Base-by-base conservation (phyloP, 345 rosid species). In the Citrus glauca region DNA sequence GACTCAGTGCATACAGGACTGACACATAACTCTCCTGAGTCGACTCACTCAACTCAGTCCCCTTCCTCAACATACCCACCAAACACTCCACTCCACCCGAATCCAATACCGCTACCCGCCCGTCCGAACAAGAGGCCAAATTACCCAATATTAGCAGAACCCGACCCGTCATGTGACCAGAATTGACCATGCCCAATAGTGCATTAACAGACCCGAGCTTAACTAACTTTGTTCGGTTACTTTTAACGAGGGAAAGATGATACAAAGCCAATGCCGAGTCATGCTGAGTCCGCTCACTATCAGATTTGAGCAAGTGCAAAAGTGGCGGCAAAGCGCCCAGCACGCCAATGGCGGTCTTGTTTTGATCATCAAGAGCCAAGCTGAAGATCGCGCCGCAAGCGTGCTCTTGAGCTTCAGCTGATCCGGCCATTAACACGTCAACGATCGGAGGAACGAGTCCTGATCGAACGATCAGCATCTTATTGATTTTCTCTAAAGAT, bases 191-290 rank as follows among this genome's bases (percentile, higher is more conserved):
- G 1, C 71, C 84, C 55, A 96, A 16, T n/a, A 96, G 78, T 35
- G 83, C 78, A 35, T 82, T 85, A 17, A 92, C 92, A 42, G 93
- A 89, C 40, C 98, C 97, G 42, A 87, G 83, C 32, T 87, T 88
- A 25, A 93, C 87, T 4, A 94, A 72, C 79, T 92, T 96, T 30
- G 77, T 80, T 74, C 93, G 57, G 63, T 96, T 96, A 66, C 91
- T 88, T 77, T 84, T 93, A 20, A 88, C 89, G 7, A 94, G 89
- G 22, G 97, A 85, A 13, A 96, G 87, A 80, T 96, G 97, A 81
- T 96, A 96, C 56, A 96, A 64, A n/a, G 99, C 97, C 40, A 87
- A 69, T 7, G 93, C 92, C 56, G 98, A 89, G 91, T 96, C 98
- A 20, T 84, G 82, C 67, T 90, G 94, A 81, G 94, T 82, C 81